Base-by-base conservation (phyloP, 495 filamentous ascomycete genomes). In the Aspergillus nanangensis region DNA sequence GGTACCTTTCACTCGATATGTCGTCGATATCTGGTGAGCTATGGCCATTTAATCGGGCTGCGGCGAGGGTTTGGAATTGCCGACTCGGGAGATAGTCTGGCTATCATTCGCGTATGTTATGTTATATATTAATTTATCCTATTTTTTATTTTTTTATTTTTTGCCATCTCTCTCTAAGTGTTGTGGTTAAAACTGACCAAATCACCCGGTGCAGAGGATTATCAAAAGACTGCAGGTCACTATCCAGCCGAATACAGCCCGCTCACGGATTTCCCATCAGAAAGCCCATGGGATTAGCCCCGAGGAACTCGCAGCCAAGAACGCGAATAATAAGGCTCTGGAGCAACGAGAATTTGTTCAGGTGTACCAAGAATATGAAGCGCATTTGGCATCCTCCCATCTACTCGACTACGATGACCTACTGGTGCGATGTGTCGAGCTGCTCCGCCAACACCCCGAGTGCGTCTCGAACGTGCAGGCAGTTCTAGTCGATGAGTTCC, bases 1-100 rank as follows among this genome's bases (percentile, higher is more conserved):
- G 94, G 94, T 11, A 99, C 94, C 8, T 99, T 99, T 54, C 94
- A 99, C 66, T 94, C 90, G 37, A 89, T 99, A 47, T 84, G 89
- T 50, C 78, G 90, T 24, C 78, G 88, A 44, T 99, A 95, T 64
- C 74, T 99, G 17, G 78, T 84, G 41, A 77, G 74, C 17, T 96
- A 97, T 69, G 94, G 94, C 18, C 78, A 88, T 58, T 70, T 88
- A 40, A 92, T 99, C 55, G 90, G 86, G 3, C 60, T 99, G 38
- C 67, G 68, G 46, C 83, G 84, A 57, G 87, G 86, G 27, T 99
- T 97, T 70, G 90, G 88, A 15, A 96, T 99, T 63, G 94, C 94
- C 13, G 94, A 99, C 61, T 85, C 80, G 27, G 72, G 75, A 5
- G 94, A 99, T 63, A 90, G 79, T 45, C 67, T 81, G 38, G 79